These are phyloP conservation scores for Tetracentron sinense DNA, from an alignment of 164 flowering plant species.

Conservation along the genomic window DNA sequence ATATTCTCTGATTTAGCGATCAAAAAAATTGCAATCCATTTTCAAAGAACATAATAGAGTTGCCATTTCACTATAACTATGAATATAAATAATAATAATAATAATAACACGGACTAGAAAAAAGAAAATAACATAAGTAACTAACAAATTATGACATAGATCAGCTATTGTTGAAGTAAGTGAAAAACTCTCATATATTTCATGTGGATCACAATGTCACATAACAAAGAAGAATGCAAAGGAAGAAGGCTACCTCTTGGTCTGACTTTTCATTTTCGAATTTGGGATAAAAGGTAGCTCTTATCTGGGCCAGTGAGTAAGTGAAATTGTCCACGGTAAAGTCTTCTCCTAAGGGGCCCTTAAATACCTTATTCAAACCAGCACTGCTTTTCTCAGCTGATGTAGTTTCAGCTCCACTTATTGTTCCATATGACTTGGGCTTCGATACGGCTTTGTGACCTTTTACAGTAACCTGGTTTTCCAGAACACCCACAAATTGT, in stretches of 20 bases:
- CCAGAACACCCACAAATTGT: conserved; percentile 29
- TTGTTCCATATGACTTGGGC: conserved; percentile 60
- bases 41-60: no score
- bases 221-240: neutral
- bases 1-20: no score
- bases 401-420: conserved; percentile 27
- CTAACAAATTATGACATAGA: neutral
- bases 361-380: conserved; percentile 42
- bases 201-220: neutral
- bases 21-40: no score
- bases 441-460: conserved; percentile 35
- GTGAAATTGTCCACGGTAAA: conserved; percentile 67
- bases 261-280: conserved; percentile 98
- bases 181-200: neutral
- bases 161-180: no score
- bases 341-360: conserved; percentile 42
- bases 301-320: conserved; percentile 57
- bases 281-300: conserved; percentile 97
- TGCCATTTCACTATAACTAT: no score
- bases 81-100: no score
- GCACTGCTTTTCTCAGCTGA: conserved; percentile 20
- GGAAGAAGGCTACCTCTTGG: conserved; percentile 65
- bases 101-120: no score
- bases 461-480: conserved; percentile 23
- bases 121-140: neutral